Percentiles rank a stretch among this genome's conserved stretches.
These are phyloP conservation scores for Fraxinus quadrangulata DNA, from an alignment of 257 asterid species.

Conservation along the genomic window DNA sequence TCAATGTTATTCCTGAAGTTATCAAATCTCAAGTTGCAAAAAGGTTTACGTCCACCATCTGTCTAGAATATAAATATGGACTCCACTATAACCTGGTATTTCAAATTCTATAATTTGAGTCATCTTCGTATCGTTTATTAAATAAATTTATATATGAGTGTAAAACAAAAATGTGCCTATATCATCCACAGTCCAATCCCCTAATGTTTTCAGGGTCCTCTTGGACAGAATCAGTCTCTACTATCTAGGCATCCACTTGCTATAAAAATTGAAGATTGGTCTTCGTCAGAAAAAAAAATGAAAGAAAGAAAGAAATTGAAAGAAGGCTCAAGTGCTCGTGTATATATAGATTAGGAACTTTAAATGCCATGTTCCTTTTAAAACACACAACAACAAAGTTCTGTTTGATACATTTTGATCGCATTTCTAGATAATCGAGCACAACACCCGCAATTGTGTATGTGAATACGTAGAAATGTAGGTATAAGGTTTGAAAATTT, in stretches of 20 bases:
- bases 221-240: too few species aligned
- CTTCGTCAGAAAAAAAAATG: too few species aligned
- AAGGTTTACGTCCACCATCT: neutral
- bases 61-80: neutral
- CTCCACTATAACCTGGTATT: neutral
- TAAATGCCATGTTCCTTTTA: neutral
- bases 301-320: neutral
- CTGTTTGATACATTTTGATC: neutral
- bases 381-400: neutral
- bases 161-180: neutral
- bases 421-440: neutral
- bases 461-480: neutral
- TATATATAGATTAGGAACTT: neutral
- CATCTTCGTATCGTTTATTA: neutral
- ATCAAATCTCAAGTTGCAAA: neutral
- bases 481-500: neutral
- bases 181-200: neutral
- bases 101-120: neutral
- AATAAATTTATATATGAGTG: too few species aligned
- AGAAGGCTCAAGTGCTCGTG: neutral
- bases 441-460: neutral
- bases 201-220: neutral
- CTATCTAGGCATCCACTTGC: neutral
- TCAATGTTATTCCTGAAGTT: slow-evolving; percentile 2
- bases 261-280: neutral